Conservation (phyloP, 108 stramenopile genomes). For the Tribonema minus region DNA sequence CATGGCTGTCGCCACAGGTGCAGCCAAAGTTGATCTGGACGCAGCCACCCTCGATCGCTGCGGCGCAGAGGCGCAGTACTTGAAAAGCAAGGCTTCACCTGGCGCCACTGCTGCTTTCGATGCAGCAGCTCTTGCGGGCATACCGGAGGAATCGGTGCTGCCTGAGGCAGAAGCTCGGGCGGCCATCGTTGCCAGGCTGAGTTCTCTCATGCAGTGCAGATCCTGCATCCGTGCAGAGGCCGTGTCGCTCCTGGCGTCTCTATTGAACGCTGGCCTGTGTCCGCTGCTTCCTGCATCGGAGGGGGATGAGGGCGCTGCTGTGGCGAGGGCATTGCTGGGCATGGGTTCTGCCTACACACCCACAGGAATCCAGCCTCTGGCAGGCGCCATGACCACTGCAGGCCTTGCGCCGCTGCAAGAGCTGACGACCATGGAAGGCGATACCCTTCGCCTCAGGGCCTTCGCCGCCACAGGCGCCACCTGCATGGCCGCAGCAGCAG, state of each 20-base stretch:
- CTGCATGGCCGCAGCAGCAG: constrained; percentile 20
- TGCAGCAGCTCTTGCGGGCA: neutral
- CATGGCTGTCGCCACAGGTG: constrained; percentile 4
- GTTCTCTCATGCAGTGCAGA: constrained; percentile 20
- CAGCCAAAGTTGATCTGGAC: constrained; percentile 14
- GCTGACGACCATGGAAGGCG: constrained; percentile 4
- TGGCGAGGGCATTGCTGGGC: constrained; percentile 18
- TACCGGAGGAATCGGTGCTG: neutral
- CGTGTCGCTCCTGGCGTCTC: neutral
- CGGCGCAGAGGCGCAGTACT: neutral
- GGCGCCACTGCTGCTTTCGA: neutral
- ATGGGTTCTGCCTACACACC: constrained; percentile 16
- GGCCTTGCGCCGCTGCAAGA: constrained; percentile 1
- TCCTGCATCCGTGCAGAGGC: constrained; percentile 17
- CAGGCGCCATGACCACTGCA: neutral
- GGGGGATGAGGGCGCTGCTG: constrained; percentile 2
- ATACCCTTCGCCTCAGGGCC: constrained; percentile 11
- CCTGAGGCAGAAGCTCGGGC: constrained; percentile 21
- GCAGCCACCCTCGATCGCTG: constrained; percentile 2
- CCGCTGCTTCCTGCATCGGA: constrained; percentile 17
- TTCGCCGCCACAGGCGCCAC: constrained; percentile 25
- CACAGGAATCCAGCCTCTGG: constrained; percentile 8
- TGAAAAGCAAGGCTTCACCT: neutral
- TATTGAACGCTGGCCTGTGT: constrained; percentile 16
- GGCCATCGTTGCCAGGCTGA: constrained; percentile 21